Conservation (phyloP, 2,329 filamentous ascomycete genomes). For the Claviceps quebecensis region DNA sequence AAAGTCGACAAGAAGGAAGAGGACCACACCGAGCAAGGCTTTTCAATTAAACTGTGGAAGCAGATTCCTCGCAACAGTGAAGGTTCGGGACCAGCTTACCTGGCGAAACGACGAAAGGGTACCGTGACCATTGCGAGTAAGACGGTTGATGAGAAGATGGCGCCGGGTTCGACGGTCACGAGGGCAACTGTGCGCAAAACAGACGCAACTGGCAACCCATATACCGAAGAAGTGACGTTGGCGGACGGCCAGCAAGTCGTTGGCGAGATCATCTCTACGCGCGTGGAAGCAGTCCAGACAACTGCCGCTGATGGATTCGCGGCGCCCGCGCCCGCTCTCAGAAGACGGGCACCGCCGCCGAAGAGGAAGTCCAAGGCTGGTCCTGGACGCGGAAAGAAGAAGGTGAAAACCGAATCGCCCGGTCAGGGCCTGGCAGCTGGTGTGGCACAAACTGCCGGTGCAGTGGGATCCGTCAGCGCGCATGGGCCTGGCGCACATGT, state of each 20-base stretch:
- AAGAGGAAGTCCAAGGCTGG: conserved; percentile 68
- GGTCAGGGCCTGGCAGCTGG: conserved; percentile 17
- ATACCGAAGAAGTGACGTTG: conserved; percentile 71
- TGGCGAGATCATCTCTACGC: conserved; percentile 61
- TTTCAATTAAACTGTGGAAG: conserved; percentile 46
- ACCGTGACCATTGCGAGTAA: conserved; percentile 43
- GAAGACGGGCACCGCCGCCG: conserved; percentile 57
- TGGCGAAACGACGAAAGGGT: conserved; percentile 49
- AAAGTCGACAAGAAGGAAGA: conserved; percentile 51
- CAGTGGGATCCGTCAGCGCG: conserved; percentile 24
- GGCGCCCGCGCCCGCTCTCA: conserved; percentile 24
- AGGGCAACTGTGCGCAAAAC: conserved; percentile 68
- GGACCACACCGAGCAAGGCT: conserved; percentile 38
- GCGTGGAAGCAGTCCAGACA: conserved; percentile 39
- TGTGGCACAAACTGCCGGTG: conserved; percentile 20
- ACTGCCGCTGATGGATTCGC: conserved; percentile 42
- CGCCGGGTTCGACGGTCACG: conserved; percentile 45
- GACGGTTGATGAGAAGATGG: conserved; percentile 28
- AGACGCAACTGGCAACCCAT: conserved; percentile 67
- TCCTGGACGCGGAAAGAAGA: conserved; percentile 65
- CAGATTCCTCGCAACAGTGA: conserved; percentile 46
- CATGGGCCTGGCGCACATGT: conserved; percentile 26
- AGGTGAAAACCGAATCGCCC: conserved; percentile 45
- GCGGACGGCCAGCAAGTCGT: conserved; percentile 67
- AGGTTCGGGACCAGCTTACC: conserved; percentile 33